A percentile compares a stretch with the other conserved stretches of the same genome.
phyloP scores from a whole-genome alignment of 148 eudicot species.

The Diospyros lotus region DNA sequence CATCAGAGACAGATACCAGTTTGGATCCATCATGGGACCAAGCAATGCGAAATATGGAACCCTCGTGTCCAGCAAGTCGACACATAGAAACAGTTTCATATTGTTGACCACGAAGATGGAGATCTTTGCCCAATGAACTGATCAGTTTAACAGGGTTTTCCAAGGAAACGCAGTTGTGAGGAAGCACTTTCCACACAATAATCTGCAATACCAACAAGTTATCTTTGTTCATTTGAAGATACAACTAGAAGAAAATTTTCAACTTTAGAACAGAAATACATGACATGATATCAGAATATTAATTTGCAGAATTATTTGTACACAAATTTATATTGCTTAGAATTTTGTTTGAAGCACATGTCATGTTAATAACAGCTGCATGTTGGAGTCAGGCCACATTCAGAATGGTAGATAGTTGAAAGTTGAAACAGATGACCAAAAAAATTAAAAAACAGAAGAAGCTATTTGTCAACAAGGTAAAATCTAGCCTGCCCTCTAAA shows the following conservation, averaged over 20 bases:
- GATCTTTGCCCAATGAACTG: conserved; percentile 6
- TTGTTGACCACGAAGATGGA: conserved; percentile 22
- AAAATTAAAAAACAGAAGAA: background rate
- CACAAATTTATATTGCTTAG: background rate
- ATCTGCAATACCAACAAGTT: conserved; percentile 40
- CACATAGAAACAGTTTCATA: conserved; percentile 53
- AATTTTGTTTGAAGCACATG: background rate
- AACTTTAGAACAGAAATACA: background rate
- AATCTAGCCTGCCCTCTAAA: too few relatives aligned
- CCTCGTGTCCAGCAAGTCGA: conserved; percentile 88
- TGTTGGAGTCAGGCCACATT: conserved; percentile 3
- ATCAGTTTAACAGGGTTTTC: conserved; percentile 18
- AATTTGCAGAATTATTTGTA: too few relatives aligned
- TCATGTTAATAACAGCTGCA: background rate
- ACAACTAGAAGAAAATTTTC: background rate
- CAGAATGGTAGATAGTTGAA: background rate
- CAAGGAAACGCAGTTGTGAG: conserved; percentile 10
- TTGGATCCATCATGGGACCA: conserved; percentile 75
- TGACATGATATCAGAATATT: background rate
- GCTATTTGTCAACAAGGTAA: too few relatives aligned
- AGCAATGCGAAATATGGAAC: conserved; percentile 86
- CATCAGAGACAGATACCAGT: conserved; percentile 89
- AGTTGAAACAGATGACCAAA: background rate
- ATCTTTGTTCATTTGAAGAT: conserved; percentile 6
- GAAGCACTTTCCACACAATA: conserved; percentile 76